phyloP scores from a whole-genome alignment of 192 early-diverging fungal genomes.

The Gorgonomyces haynaldii region DNA sequence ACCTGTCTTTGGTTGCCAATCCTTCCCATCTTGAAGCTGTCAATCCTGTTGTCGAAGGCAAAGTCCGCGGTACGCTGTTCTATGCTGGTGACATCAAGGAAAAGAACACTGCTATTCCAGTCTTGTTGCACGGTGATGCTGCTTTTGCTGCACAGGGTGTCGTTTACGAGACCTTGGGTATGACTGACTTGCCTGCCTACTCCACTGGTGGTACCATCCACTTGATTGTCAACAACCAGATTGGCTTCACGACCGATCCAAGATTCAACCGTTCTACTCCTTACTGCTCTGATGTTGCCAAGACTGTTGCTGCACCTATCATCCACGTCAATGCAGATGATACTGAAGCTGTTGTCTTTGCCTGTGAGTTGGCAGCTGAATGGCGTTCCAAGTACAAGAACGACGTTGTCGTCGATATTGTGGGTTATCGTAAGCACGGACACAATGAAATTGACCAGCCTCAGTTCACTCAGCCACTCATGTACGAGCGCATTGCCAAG shows the following conservation, averaged over 20 bases:
- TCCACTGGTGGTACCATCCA: conserved; percentile 94
- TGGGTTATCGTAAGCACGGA: conserved; percentile 94
- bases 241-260: conserved; percentile 98
- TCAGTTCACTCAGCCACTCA: conserved; percentile 93
- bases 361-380: conserved; percentile 87
- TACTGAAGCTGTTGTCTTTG: conserved; percentile 90
- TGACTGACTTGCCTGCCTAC: conserved; percentile 90
- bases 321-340: conserved; percentile 99
- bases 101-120: conserved; percentile 73
- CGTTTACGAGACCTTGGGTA: conserved; percentile 93
- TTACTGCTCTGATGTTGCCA: conserved; percentile 96
- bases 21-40: conserved; percentile 98
- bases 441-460: conserved; percentile 99
- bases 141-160: conserved; percentile 97
- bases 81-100: conserved; percentile 79
- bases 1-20: conserved; percentile 94
- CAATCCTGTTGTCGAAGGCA: conserved; percentile 96
- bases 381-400: conserved; percentile 94
- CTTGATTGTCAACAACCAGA: conserved; percentile 97
- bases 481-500: conserved; percentile 82
- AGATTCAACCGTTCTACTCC: conserved; percentile 87
- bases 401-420: conserved; percentile 92
- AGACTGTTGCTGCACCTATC: conserved; percentile 92
- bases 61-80: conserved; percentile 90
- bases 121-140: conserved; percentile 96